Evolutionary conservation across 2,329 filamentous ascomycete species (phyloP).

Genomic region (Aaosphaeria arxii): DNA sequence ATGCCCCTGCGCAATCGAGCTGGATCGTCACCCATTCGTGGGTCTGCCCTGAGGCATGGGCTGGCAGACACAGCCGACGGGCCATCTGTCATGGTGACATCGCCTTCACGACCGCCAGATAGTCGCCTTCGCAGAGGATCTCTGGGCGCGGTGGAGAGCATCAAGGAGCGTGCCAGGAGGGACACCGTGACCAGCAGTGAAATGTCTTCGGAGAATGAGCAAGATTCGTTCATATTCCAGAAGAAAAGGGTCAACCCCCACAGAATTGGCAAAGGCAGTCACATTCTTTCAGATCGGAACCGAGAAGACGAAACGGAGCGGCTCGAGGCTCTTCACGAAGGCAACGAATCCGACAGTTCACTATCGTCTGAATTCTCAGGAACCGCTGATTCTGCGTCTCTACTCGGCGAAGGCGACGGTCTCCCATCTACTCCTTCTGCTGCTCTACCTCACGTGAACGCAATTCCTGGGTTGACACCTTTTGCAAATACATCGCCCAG

Average conservation of each 20-base stretch:
- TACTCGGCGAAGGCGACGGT: constrained; percentile 64
- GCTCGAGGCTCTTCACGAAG: constrained; percentile 41
- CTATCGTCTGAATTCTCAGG: constrained; percentile 40
- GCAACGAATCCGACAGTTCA: constrained; percentile 38
- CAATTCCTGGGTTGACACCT: constrained; percentile 41
- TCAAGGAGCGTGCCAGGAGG: constrained; percentile 66
- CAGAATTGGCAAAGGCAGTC: constrained; percentile 53
- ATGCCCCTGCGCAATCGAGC: constrained; percentile 86
- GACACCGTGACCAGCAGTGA: constrained; percentile 82
- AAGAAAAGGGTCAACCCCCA: constrained; percentile 61
- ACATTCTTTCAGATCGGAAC: constrained; percentile 53
- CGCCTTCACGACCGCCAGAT: constrained; percentile 50
- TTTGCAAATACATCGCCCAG: constrained; percentile 57
- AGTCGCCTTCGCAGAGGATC: constrained; percentile 62
- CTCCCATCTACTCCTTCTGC: constrained; percentile 53
- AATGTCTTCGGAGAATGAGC: constrained; percentile 78
- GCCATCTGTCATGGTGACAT: constrained; percentile 53
- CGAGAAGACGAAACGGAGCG: constrained; percentile 46
- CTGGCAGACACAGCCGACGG: constrained; percentile 49
- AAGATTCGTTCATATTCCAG: constrained; percentile 65
- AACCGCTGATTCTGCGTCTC: constrained; percentile 62
- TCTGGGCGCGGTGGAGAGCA: constrained; percentile 66
- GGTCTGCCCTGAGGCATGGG: constrained; percentile 54
- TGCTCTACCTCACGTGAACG: constrained; percentile 28
- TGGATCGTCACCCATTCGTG: constrained; percentile 75